Conservation (phyloP, 78 protist genomes). For the Kipferlia bialata region DNA sequence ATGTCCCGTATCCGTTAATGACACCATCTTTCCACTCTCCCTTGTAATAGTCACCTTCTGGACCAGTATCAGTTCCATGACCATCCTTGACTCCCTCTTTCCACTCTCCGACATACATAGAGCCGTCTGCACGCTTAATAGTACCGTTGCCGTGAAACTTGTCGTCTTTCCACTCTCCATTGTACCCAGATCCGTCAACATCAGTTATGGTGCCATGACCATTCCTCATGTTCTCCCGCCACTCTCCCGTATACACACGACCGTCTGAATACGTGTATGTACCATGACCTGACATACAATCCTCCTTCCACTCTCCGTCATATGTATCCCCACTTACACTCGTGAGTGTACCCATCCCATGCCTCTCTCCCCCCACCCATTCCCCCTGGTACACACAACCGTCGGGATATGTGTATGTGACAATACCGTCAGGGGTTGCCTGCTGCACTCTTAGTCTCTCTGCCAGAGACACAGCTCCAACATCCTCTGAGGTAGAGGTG, state of each 20-base stretch:
- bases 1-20: background rate
- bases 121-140: background rate
- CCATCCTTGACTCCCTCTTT: background rate
- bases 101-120: background rate
- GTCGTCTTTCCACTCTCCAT: background rate
- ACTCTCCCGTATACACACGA: background rate
- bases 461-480: too few species aligned
- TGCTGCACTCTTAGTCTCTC: too few species aligned
- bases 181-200: background rate
- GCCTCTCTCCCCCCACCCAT: background rate
- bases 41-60: background rate
- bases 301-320: too few species aligned
- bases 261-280: too few species aligned
- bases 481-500: too few species aligned
- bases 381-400: conserved; percentile 9
- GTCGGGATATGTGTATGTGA: conserved; percentile 10
- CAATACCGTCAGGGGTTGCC: too few species aligned
- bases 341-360: background rate
- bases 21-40: conserved; percentile 4
- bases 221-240: background rate
- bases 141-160: background rate
- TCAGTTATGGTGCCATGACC: background rate
- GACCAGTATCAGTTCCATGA: background rate
- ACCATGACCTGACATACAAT: too few species aligned
- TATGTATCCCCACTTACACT: too few species aligned